Percentiles rank a stretch among this genome's conserved stretches.
These are phyloP conservation scores for Lepidium aucheri DNA, from an alignment of 345 rosid genomes.

Conservation along the genomic window DNA sequence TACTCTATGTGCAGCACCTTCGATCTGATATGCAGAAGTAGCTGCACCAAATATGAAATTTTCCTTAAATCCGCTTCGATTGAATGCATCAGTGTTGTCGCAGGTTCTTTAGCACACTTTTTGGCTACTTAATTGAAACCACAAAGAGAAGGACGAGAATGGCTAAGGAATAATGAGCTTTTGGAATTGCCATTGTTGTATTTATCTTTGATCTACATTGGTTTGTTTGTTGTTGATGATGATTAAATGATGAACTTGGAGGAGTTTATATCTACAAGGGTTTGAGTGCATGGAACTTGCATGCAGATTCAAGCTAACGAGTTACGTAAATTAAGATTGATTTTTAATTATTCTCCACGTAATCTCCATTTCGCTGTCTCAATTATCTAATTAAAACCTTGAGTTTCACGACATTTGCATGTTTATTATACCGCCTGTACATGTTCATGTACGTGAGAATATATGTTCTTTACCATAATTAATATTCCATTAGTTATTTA, in stretches of 20 bases:
- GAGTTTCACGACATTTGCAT: not conserved
- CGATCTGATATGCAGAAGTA: constrained; percentile 16
- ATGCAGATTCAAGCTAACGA: not conserved
- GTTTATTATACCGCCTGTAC: not conserved
- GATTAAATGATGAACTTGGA: not conserved
- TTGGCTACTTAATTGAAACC: not conserved
- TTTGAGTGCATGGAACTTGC: constrained; percentile 5
- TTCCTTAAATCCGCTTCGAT: not conserved
- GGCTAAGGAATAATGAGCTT: constrained; percentile 1
- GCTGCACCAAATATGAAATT: constrained; percentile 16
- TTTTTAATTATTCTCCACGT: not conserved
- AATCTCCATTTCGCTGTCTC: constrained; percentile 3
- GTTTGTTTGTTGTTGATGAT: not conserved
- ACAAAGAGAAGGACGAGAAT: not conserved
- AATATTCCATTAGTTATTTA: not conserved
- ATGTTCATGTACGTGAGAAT: not conserved
- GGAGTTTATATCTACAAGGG: not conserved
- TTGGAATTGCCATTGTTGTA: not conserved
- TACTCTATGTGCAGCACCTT: constrained; percentile 20
- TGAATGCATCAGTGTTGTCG: constrained; percentile 5
- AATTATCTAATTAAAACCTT: not conserved
- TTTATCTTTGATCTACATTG: not conserved
- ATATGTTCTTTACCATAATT: not conserved
- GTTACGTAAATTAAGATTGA: not conserved
- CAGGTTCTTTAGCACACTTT: constrained; percentile 10